phyloP scores from a whole-genome alignment of 2,329 filamentous ascomycete genomes.

The Aaosphaeria arxii region DNA sequence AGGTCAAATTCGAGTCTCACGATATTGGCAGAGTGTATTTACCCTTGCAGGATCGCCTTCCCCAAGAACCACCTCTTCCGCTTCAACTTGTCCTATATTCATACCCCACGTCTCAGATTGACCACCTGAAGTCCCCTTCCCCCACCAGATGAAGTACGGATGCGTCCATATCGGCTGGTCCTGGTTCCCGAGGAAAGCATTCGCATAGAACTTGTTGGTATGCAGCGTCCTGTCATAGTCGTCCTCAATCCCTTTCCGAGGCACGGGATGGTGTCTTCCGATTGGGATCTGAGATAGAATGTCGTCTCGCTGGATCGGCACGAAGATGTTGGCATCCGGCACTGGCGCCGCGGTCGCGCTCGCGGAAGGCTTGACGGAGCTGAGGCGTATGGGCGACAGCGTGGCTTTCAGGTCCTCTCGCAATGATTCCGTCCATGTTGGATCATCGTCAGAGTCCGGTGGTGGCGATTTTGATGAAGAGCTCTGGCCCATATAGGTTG shows the following conservation, averaged over 20 bases:
- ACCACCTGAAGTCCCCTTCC: conserved; percentile 48
- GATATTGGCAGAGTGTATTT: background rate
- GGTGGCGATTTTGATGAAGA: too few species aligned
- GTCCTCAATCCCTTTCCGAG: conserved; percentile 37
- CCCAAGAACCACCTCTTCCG: conserved; percentile 65
- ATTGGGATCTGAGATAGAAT: conserved; percentile 41
- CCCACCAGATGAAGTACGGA: conserved; percentile 51
- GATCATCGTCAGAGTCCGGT: too few species aligned
- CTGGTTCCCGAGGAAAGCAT: conserved; percentile 75
- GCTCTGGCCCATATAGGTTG: too few species aligned
- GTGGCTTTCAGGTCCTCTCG: conserved; percentile 10
- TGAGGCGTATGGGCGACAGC: conserved; percentile 9
- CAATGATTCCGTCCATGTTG: conserved; percentile 4
- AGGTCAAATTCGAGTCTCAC: conserved; percentile 6
- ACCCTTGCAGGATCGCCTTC: conserved; percentile 33
- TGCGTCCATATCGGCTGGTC: conserved; percentile 68
- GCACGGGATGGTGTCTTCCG: conserved; percentile 40
- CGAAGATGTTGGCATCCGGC: conserved; percentile 38
- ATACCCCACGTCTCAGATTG: conserved; percentile 67
- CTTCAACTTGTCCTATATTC: conserved; percentile 70
- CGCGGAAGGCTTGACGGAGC: background rate
- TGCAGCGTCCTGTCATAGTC: conserved; percentile 49
- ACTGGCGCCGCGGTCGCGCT: conserved; percentile 3
- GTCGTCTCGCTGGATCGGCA: conserved; percentile 38
- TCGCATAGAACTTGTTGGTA: conserved; percentile 71